phyloP scores from a whole-genome alignment of 1,139 yeast species.

The Arxiozyma heterogenica region DNA sequence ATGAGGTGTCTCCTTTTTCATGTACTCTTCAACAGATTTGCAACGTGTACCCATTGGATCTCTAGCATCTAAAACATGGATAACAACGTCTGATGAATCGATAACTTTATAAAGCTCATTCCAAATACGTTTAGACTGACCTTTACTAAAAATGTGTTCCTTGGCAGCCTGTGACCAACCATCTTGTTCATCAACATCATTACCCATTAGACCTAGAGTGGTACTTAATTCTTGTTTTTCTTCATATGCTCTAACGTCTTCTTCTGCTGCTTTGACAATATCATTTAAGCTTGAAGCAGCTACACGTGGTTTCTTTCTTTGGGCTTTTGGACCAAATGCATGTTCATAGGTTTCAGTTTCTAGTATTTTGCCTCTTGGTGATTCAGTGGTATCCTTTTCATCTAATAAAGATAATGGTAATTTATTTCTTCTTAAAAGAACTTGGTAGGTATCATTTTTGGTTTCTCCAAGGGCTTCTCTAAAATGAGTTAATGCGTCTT shows the following conservation, averaged over 20 bases:
- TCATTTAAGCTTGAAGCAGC: conserved; percentile 76
- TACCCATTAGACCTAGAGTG: conserved; percentile 75
- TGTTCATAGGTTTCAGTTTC: conserved; percentile 79
- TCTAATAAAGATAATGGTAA: conserved; percentile 92
- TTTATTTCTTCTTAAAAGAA: conserved; percentile 77
- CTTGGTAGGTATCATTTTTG: conserved; percentile 79
- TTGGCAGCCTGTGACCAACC: conserved; percentile 84
- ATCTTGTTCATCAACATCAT: conserved; percentile 55
- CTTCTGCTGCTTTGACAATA: conserved; percentile 52
- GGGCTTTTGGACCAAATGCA: conserved; percentile 92
- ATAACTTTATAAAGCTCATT: conserved; percentile 93
- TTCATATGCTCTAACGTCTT: conserved; percentile 52
- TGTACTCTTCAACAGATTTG: conserved; percentile 84
- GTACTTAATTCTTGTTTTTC: conserved; percentile 67
- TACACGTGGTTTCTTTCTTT: conserved; percentile 80
- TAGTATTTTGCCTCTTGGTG: conserved; percentile 69
- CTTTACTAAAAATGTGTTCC: conserved; percentile 92
- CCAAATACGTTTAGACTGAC: conserved; percentile 98
- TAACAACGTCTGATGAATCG: conserved; percentile 94
- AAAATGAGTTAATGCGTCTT: conserved; percentile 89
- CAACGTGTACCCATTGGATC: conserved; percentile 96
- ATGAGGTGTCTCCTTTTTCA: conserved; percentile 89
- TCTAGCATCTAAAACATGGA: conserved; percentile 93
- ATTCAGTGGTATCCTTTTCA: conserved; percentile 64
- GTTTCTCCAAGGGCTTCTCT: conserved; percentile 90